phyloP scores from a whole-genome alignment of 495 filamentous ascomycete species.

The Paragyromitra xinjiangensis region DNA sequence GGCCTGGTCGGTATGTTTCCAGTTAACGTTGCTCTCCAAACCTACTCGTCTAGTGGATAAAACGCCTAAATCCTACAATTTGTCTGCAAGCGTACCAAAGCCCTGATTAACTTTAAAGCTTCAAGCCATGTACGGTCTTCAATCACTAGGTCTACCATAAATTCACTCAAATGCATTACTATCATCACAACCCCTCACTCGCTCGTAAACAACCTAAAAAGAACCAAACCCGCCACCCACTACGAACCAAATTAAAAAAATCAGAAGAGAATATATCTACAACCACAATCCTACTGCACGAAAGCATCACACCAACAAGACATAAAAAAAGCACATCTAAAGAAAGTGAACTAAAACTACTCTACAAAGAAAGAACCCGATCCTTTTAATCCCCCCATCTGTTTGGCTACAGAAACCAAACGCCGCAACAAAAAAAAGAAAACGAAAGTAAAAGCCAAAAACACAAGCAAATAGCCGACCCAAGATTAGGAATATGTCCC shows the following conservation, averaged over 20 bases:
- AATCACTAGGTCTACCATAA: too few relatives aligned
- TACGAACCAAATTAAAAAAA: background rate
- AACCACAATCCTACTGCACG: background rate
- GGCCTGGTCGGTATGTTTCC: too few relatives aligned
- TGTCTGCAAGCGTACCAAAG: too few relatives aligned
- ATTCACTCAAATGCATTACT: too few relatives aligned
- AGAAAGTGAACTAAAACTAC: conserved; percentile 9
- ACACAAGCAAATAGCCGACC: conserved; percentile 34
- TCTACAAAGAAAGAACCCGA: conserved; percentile 19
- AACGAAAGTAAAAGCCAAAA: conserved; percentile 15
- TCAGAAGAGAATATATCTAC: background rate
- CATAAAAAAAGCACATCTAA: conserved; percentile 5
- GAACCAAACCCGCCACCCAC: background rate
- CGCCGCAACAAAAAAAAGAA: conserved; percentile 23
- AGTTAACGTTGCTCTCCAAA: too few relatives aligned
- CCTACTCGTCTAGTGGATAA: too few relatives aligned
- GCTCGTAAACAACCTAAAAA: background rate
- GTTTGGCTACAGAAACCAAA: conserved; percentile 30
- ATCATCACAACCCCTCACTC: too few relatives aligned
- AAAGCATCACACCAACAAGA: background rate
- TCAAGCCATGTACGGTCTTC: too few relatives aligned
- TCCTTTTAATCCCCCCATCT: background rate
- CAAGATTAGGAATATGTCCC: conserved; percentile 34
- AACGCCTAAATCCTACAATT: too few relatives aligned
- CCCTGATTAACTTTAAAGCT: too few relatives aligned